A percentile compares a stretch with the other conserved stretches of the same genome.
phyloP scores from a whole-genome alignment of 305 asterid genomes.

The Plantago coronopus region DNA sequence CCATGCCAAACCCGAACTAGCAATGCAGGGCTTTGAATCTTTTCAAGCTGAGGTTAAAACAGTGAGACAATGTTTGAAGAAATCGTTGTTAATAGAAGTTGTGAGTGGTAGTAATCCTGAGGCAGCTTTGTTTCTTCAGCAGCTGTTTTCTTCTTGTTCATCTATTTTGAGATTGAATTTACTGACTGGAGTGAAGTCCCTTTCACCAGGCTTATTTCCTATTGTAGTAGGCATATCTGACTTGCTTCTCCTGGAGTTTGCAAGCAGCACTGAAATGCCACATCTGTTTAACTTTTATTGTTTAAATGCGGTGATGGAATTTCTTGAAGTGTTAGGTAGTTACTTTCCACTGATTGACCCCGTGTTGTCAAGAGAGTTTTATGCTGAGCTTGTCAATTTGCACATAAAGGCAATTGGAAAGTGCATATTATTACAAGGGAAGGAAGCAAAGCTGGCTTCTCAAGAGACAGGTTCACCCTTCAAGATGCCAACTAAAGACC shows the following conservation, averaged over 20 bases:
- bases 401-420: slow-evolving; percentile 77
- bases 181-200: slow-evolving; percentile 42
- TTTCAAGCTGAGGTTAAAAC: slow-evolving; percentile 48
- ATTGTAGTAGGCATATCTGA: slow-evolving; percentile 46
- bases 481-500: slow-evolving; percentile 34
- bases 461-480: slow-evolving; percentile 52
- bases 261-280: slow-evolving; percentile 35
- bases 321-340: slow-evolving; percentile 73
- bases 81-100: slow-evolving; percentile 45
- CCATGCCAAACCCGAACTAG: slow-evolving; percentile 24
- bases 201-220: slow-evolving; percentile 47
- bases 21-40: slow-evolving; percentile 40
- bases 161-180: slow-evolving; percentile 60
- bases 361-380: slow-evolving; percentile 49
- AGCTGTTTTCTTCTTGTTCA: slow-evolving; percentile 70
- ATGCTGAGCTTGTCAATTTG: slow-evolving; percentile 52
- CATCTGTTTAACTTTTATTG: slow-evolving; percentile 44
- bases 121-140: slow-evolving; percentile 56
- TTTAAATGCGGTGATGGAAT: slow-evolving; percentile 68
- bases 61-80: slow-evolving; percentile 41
- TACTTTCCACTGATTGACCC: slow-evolving; percentile 59
- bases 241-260: slow-evolving; percentile 57
- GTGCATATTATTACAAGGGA: slow-evolving; percentile 81
- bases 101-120: slow-evolving; percentile 59
- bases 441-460: slow-evolving; percentile 61